Percentiles rank a stretch among this genome's conserved stretches.
Conservation (phyloP, 2,329 filamentous ascomycete species). For the Phoma herbarum region DNA sequence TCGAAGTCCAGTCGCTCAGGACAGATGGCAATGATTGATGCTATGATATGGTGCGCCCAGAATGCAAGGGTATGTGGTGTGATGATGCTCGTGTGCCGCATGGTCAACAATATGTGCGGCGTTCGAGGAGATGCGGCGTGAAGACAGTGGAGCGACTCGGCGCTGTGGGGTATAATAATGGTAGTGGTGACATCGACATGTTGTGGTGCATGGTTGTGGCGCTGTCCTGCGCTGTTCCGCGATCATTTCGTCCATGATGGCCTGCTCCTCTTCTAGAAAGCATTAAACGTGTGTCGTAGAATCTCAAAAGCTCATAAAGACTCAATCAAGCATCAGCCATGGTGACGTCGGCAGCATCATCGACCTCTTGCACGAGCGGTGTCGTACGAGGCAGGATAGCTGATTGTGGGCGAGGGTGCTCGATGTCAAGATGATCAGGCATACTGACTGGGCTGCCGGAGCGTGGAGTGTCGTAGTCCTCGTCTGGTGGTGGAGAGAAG, state of each 20-base stretch:
- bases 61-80: constrained; percentile 9
- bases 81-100: constrained; percentile 5
- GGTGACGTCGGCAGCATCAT: constrained; percentile 39
- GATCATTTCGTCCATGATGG: neutral
- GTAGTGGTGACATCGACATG: neutral
- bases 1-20: neutral
- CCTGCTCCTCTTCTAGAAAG: neutral
- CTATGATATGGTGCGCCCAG: constrained; percentile 11
- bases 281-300: constrained; percentile 19
- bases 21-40: constrained; percentile 4
- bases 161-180: constrained; percentile 17
- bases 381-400: constrained; percentile 40
- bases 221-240: neutral
- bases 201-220: neutral
- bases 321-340: constrained; percentile 40
- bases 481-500: constrained; percentile 80
- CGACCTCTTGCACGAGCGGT: constrained; percentile 32
- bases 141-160: constrained; percentile 4
- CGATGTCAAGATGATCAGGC: constrained; percentile 50
- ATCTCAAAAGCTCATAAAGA: neutral
- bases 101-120: constrained; percentile 16
- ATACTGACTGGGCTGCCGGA: constrained; percentile 55
- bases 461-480: constrained; percentile 47
- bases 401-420: constrained; percentile 45
- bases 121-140: neutral